Evolutionary conservation across 306 rosid species (phyloP), one percentile per base, ranked within the genome.

Genomic region (Fagus sylvatica): DNA sequence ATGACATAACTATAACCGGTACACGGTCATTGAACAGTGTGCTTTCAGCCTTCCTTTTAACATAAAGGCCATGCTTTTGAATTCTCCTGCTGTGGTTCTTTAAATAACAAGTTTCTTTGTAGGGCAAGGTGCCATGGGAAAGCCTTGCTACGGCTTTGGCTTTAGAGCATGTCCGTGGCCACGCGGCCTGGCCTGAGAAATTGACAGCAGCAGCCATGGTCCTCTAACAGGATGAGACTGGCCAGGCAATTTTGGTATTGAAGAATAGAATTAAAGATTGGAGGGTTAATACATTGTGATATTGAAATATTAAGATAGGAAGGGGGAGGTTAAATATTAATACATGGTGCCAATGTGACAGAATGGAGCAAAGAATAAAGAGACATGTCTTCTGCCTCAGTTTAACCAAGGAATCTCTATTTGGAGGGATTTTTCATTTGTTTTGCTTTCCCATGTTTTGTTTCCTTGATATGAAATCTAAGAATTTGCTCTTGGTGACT

Each of bases 391-490:
- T 43, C 74, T 67, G 40, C 72, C 83, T 84, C 37, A 37, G 19
- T 74, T 78, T 30, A 72, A 76, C 65, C 79, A 84, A 90, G 82
- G 90, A 85, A 83, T 70, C 53, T 65, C 66, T 8, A 67, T 59
- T 15, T 32, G 33, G 66, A 60, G 6, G 36, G 16, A 12, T 22
- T 6, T 62, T 53, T 73, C 61, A 34, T 73, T 85, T 74, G 79
- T 55, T 78, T 46, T n/a, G 73, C 68, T 76, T 71, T 75, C 48
- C 74, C 53, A 73, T 82, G 71, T 54, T 40, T 76, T 72, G 42
- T 84, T 46, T 84, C 75, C 92, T 83, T 88, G 78, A 7, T 78
- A 56, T 69, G 83, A 82, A 89, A 83, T 88, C 82, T 53, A 89
- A 86, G 97, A 85, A 89, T 91, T 79, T 57, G 33, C 71, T 48